Evolutionary conservation across 169 alveolate genomes (phyloP).

Genomic region (Pseudocohnilembus persalinus): DNA sequence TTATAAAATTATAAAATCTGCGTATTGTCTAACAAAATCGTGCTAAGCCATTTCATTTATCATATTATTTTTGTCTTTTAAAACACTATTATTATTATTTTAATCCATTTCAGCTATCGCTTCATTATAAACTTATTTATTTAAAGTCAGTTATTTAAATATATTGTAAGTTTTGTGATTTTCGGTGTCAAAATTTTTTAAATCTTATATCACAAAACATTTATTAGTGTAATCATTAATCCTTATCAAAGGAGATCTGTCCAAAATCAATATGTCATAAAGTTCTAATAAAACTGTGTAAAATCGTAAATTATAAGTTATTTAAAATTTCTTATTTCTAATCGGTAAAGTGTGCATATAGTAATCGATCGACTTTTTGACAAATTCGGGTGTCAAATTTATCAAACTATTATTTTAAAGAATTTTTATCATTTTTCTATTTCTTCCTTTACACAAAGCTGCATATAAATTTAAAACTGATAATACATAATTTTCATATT

Average conservation of each 20-base stretch:
- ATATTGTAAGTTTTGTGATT: conserved; percentile 4
- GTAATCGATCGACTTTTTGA: neutral
- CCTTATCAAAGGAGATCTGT: conserved; percentile 24
- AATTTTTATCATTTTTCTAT: conserved; percentile 23
- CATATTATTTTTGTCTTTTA: too few species aligned
- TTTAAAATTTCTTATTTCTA: too few species aligned
- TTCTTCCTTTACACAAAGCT: conserved; percentile 32
- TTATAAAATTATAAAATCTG: neutral
- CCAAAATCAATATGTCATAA: conserved; percentile 32
- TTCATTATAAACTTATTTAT: too few species aligned
- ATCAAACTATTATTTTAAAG: neutral
- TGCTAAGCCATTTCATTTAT: neutral
- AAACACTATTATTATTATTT: too few species aligned
- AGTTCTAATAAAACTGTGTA: conserved; percentile 23
- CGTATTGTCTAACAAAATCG: neutral
- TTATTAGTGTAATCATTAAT: conserved; percentile 23
- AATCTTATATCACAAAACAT: conserved; percentile 22
- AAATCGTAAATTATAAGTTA: conserved; percentile 15
- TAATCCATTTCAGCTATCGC: too few species aligned
- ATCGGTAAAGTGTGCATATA: too few species aligned
- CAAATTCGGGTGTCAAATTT: neutral
- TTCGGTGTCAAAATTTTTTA: conserved; percentile 26
- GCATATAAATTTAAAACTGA: conserved; percentile 21
- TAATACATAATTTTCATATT: conserved; percentile 33
- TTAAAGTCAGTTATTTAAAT: conserved; percentile 22